Conservation (phyloP, 2,329 filamentous ascomycete genomes). For the Venturia oleaginea region DNA sequence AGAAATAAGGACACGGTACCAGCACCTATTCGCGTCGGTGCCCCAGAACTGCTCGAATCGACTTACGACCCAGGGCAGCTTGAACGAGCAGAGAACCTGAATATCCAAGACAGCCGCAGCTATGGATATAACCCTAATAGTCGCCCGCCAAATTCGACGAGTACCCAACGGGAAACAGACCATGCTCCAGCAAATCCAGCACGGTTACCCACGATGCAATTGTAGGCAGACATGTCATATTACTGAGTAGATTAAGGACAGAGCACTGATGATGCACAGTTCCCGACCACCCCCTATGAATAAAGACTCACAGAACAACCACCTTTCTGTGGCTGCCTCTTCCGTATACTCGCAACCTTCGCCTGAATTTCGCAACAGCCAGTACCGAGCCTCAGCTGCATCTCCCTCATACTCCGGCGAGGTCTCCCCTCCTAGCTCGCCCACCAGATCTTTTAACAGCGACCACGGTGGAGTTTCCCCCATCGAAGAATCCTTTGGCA, state of each 20-base stretch:
- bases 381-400: slow-evolving; percentile 11
- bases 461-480: slow-evolving; percentile 29
- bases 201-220: slow-evolving; percentile 8
- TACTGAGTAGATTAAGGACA: not conserved
- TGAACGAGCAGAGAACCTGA: slow-evolving; percentile 8
- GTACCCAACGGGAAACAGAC: not conserved
- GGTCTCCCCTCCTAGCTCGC: slow-evolving; percentile 17
- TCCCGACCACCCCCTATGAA: not conserved
- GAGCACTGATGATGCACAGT: not conserved
- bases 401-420: slow-evolving; percentile 22
- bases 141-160: not conserved
- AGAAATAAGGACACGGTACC: not conserved
- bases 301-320: slow-evolving; percentile 14
- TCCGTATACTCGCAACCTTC: slow-evolving; percentile 54
- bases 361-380: slow-evolving; percentile 22
- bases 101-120: not conserved
- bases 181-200: not conserved
- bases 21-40: not conserved
- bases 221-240: slow-evolving; percentile 7
- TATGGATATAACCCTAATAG: slow-evolving; percentile 10
- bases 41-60: not conserved
- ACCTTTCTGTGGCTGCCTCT: slow-evolving; percentile 31
- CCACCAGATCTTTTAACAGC: slow-evolving; percentile 1
- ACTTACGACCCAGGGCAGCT: slow-evolving; percentile 6
- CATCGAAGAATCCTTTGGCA: slow-evolving; percentile 26